Percentiles rank a stretch among this genome's conserved stretches.
Conservation (phyloP, 306 rosid species). For the Clitoria ternatea region DNA sequence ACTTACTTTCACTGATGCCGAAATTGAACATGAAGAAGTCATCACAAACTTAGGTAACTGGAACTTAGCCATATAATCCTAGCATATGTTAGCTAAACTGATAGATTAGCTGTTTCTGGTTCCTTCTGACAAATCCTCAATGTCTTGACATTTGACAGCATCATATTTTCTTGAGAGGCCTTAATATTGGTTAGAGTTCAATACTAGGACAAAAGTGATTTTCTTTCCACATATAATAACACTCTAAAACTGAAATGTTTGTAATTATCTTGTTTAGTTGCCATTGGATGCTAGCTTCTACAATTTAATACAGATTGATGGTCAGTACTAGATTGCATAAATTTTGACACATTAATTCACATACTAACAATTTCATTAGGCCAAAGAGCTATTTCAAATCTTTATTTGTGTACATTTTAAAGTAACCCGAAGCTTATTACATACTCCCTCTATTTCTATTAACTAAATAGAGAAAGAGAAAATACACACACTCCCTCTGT, state of each 20-base stretch:
- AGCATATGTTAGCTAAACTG: not conserved
- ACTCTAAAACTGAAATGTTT: not conserved
- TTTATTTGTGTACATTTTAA: not conserved
- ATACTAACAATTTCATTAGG: too few relatives aligned
- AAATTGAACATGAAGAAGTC: constrained; percentile 59
- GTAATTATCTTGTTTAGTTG: not conserved
- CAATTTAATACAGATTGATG: not conserved
- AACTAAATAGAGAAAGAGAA: too few relatives aligned
- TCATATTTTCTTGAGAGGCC: not conserved
- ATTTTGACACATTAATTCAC: not conserved
- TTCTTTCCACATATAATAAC: not conserved
- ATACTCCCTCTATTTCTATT: not conserved
- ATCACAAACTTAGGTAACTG: constrained; percentile 30
- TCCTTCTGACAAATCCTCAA: not conserved
- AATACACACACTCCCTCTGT: too few relatives aligned
- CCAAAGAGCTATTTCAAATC: not conserved
- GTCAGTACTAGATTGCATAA: not conserved
- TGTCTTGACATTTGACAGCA: not conserved
- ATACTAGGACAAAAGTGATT: not conserved
- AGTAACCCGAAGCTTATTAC: not conserved
- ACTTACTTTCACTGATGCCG: constrained; percentile 79
- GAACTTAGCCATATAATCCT: constrained; percentile 31
- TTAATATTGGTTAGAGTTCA: not conserved
- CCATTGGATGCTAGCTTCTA: not conserved
- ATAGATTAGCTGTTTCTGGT: not conserved